phyloP scores from a whole-genome alignment of 2,329 filamentous ascomycete species.

The Rasamsonia emersonii region DNA sequence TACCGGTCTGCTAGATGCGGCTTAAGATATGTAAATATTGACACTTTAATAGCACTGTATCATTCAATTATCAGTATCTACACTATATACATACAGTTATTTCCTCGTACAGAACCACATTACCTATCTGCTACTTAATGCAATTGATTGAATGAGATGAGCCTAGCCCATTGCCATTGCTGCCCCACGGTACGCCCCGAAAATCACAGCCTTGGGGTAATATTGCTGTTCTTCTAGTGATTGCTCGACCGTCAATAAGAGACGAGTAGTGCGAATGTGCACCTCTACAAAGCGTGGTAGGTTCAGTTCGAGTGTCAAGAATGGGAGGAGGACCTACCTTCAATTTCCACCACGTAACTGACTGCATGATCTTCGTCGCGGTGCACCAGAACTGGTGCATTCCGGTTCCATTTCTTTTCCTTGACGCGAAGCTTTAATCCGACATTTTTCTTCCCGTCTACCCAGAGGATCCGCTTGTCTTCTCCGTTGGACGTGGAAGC shows the following conservation, averaged over 20 bases:
- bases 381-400: conserved; percentile 47
- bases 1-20: no score
- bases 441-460: conserved; percentile 53
- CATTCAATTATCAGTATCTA: no score
- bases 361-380: conserved; percentile 58
- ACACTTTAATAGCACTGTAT: no score
- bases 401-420: conserved; percentile 39
- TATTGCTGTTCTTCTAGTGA: conserved; percentile 53
- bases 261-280: conserved; percentile 53
- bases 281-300: conserved; percentile 47
- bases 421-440: conserved; percentile 61
- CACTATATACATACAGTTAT: no score
- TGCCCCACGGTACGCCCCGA: conserved; percentile 19
- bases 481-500: conserved; percentile 13
- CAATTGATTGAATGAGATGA: no score
- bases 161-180: no score
- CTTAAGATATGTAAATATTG: no score
- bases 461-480: conserved; percentile 55
- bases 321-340: conserved; percentile 46
- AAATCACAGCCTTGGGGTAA: conserved; percentile 52
- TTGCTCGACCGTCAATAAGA: conserved; percentile 58
- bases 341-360: conserved; percentile 61
- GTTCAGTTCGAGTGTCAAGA: conserved; percentile 1
- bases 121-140: no score
- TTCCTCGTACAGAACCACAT: no score